Evolutionary conservation across 805 yeast genomes (phyloP).

Genomic region (Kazachstania viticola): DNA sequence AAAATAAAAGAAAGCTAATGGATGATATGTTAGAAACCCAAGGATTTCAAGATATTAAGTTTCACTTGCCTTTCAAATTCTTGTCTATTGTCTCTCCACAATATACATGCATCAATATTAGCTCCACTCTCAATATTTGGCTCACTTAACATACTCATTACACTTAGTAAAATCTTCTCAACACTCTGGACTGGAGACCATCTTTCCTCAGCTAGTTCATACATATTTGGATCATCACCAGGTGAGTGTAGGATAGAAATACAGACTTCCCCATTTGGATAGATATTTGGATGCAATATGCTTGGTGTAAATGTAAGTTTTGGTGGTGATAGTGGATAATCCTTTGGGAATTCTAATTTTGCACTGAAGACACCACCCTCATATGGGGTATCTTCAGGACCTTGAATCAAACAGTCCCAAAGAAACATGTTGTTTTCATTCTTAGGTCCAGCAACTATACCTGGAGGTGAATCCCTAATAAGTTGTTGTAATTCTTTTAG

Average conservation of each 20-base stretch:
- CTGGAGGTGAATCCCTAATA: slow-evolving; percentile 81
- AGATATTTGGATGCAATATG: slow-evolving; percentile 85
- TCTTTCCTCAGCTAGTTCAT: slow-evolving; percentile 89
- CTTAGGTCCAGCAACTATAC: slow-evolving; percentile 87
- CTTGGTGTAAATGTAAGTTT: slow-evolving; percentile 65
- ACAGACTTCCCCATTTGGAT: slow-evolving; percentile 91
- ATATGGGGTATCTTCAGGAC: slow-evolving; percentile 75
- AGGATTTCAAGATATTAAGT: slow-evolving; percentile 52
- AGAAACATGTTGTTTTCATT: slow-evolving; percentile 58
- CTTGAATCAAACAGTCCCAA: slow-evolving; percentile 80
- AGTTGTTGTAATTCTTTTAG: slow-evolving; percentile 85
- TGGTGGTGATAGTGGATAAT: slow-evolving; percentile 80
- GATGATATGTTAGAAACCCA: slow-evolving; percentile 41
- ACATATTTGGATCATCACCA: slow-evolving; percentile 93
- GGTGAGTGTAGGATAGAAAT: slow-evolving; percentile 92
- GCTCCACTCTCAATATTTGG: slow-evolving; percentile 97
- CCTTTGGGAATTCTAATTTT: slow-evolving; percentile 55
- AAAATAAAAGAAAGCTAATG: background rate
- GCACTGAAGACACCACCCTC: slow-evolving; percentile 87
- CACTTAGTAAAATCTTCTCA: slow-evolving; percentile 89
- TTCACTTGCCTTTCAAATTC: slow-evolving; percentile 58
- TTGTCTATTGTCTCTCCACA: slow-evolving; percentile 79
- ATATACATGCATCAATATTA: slow-evolving; percentile 63
- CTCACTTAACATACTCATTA: slow-evolving; percentile 92
- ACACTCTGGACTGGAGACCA: slow-evolving; percentile 98